phyloP scores from a whole-genome alignment of 306 rosid species.

The Heteromeles arbutifolia region DNA sequence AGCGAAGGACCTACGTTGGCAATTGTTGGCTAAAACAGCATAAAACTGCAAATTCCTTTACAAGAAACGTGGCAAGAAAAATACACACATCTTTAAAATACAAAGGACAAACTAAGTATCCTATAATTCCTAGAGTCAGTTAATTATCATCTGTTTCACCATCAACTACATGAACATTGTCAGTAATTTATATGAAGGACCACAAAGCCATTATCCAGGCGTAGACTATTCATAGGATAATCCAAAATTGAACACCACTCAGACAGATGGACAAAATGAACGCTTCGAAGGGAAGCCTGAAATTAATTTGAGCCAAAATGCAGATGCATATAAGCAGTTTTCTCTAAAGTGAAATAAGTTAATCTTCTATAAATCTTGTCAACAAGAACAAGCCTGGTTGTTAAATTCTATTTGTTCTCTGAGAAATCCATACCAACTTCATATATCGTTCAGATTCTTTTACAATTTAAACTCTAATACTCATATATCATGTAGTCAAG shows the following conservation, averaged over 20 bases:
- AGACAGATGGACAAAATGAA: neutral
- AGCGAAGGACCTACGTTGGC: neutral
- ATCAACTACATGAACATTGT: neutral
- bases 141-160: neutral
- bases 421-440: neutral
- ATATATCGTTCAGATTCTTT: neutral
- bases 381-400: neutral
- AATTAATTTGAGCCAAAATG: neutral
- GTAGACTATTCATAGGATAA: neutral
- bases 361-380: neutral
- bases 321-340: neutral
- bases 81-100: neutral
- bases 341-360: neutral
- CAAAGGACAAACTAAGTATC: neutral
- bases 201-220: neutral
- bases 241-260: neutral
- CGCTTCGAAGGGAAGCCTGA: neutral
- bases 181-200: neutral
- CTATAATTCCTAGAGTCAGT: neutral
- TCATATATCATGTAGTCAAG: neutral
- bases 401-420: neutral
- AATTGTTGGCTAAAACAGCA: neutral
- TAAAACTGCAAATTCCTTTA: neutral
- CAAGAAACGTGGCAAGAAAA: neutral
- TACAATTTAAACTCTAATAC: neutral